A percentile compares a stretch with the other conserved stretches of the same genome.
These are phyloP conservation scores for Ensete ventricosum DNA, from an alignment of 176 grass and related monocot species.

Conservation along the genomic window DNA sequence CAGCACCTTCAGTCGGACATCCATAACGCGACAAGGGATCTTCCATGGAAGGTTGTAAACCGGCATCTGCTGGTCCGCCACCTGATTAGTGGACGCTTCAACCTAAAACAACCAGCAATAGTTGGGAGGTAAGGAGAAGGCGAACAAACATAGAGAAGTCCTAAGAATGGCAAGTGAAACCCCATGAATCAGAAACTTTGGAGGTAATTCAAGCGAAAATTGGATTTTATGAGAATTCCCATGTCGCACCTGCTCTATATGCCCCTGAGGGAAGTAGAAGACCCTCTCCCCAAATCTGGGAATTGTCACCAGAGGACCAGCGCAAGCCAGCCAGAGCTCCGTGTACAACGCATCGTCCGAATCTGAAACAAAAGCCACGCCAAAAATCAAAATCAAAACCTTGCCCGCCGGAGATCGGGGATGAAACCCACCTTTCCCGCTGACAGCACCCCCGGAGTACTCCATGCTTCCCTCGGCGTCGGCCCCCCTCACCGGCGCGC, in stretches of 20 bases:
- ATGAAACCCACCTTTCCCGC: conserved; percentile 10
- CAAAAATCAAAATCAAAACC: conserved; percentile 5
- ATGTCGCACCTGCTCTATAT: conserved; percentile 75
- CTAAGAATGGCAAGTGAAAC: neutral
- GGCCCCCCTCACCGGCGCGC: conserved; percentile 11
- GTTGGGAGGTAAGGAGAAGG: neutral
- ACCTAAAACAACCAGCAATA: conserved; percentile 42
- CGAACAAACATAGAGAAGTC: neutral
- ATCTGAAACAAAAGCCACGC: conserved; percentile 5
- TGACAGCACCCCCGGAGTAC: neutral
- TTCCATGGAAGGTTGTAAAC: conserved; percentile 81
- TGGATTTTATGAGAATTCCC: neutral
- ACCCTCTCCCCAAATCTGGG: conserved; percentile 56
- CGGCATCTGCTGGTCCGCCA: conserved; percentile 58
- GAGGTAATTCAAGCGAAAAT: neutral
- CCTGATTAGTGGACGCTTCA: conserved; percentile 84
- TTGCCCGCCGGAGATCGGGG: neutral
- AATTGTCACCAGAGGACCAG: conserved; percentile 84
- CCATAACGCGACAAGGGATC: conserved; percentile 72
- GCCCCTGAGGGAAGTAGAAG: conserved; percentile 94
- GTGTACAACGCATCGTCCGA: conserved; percentile 47
- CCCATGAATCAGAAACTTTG: neutral
- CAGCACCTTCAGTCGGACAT: conserved; percentile 72
- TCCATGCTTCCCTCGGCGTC: neutral
- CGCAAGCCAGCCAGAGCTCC: conserved; percentile 87